Conservation (phyloP, 2,329 filamentous ascomycete genomes). For the Geosmithia putterillii region DNA sequence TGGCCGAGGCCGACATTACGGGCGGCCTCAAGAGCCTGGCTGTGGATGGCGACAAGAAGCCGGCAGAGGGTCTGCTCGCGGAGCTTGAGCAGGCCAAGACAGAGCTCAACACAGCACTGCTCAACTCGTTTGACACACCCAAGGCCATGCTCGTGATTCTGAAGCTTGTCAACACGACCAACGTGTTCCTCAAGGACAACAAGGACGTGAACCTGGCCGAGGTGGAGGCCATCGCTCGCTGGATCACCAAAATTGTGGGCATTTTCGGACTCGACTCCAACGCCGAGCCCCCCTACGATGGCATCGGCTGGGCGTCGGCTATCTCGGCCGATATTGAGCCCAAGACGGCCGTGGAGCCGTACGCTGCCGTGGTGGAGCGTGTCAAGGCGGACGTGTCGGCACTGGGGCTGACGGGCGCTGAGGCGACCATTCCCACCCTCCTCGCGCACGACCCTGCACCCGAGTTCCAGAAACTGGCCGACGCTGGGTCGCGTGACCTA, state of each 20-base stretch:
- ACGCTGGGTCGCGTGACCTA: conserved; percentile 33
- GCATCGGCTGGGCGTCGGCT: conserved; percentile 41
- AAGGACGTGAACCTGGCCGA: conserved; percentile 31
- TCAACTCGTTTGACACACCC: conserved; percentile 82
- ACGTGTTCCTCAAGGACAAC: conserved; percentile 41
- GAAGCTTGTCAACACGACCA: conserved; percentile 67
- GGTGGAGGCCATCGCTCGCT: conserved; percentile 51
- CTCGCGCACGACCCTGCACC: conserved; percentile 28
- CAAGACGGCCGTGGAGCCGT: conserved; percentile 31
- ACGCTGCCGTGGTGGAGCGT: conserved; percentile 28
- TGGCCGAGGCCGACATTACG: conserved; percentile 28
- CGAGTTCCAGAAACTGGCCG: conserved; percentile 33
- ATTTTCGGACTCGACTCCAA: conserved; percentile 70
- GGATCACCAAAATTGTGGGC: conserved; percentile 72
- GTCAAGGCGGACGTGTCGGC: conserved; percentile 32
- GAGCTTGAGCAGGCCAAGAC: conserved; percentile 41
- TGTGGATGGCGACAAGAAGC: conserved; percentile 18
- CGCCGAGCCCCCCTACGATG: conserved; percentile 39
- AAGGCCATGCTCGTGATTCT: conserved; percentile 67
- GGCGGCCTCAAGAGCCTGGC: conserved; percentile 23
- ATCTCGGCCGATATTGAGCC: conserved; percentile 29
- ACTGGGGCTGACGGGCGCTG: conserved; percentile 33
- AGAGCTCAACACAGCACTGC: conserved; percentile 47
- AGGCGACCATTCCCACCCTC: conserved; percentile 26
- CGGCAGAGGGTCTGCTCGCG: conserved; percentile 18